phyloP scores from a whole-genome alignment of 768 basidiomycete species.

The Crassisporium funariophilum region DNA sequence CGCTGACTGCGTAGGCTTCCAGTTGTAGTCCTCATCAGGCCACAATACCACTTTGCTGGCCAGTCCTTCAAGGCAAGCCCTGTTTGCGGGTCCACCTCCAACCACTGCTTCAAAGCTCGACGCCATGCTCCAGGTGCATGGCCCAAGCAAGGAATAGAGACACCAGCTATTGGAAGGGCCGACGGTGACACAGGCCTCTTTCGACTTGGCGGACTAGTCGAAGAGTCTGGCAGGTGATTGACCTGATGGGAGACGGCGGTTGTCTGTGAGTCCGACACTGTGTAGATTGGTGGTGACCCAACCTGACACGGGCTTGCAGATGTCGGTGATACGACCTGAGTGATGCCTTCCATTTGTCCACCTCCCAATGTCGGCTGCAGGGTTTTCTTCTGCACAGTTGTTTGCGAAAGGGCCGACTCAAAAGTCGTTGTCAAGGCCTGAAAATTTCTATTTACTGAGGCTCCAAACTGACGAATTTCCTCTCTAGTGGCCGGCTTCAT shows the following conservation, averaged over 20 bases:
- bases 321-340: too few relatives aligned
- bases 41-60: slow-evolving; percentile 28
- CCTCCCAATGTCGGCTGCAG: too few relatives aligned
- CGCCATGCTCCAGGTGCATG: slow-evolving; percentile 22
- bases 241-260: not conserved
- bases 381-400: too few relatives aligned
- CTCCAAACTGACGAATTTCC: slow-evolving; percentile 18
- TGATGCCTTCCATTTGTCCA: too few relatives aligned
- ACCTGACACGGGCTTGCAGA: too few relatives aligned
- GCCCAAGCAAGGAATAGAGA: slow-evolving; percentile 21
- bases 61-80: slow-evolving; percentile 31
- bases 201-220: too few relatives aligned
- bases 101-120: slow-evolving; percentile 29
- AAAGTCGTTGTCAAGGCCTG: not conserved
- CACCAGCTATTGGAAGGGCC: slow-evolving; percentile 15
- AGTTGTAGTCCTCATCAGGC: slow-evolving; percentile 14
- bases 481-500: slow-evolving; percentile 14
- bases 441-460: slow-evolving; percentile 6
- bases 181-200: too few relatives aligned
- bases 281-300: not conserved
- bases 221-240: not conserved
- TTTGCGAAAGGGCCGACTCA: not conserved
- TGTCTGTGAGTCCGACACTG: not conserved
- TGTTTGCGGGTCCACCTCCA: slow-evolving; percentile 18
- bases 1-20: slow-evolving; percentile 21